Base-by-base conservation (phyloP, 1,284 basidiomycete genomes). In the Melampsora allii-populina region DNA sequence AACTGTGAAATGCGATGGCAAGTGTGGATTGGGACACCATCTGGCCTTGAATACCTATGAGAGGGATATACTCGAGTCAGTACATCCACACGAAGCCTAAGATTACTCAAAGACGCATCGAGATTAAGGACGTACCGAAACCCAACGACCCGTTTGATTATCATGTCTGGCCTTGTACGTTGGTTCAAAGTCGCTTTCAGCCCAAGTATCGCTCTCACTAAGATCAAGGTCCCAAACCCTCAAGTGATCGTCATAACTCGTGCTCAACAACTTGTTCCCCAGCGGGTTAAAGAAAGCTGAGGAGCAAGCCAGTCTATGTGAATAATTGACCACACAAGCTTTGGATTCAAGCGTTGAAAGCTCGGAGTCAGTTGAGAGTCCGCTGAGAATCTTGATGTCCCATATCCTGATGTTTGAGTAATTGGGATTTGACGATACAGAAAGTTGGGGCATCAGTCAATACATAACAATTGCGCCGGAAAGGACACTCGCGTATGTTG, bases 61-160 rank as follows among this genome's bases (percentile, higher is more conserved):
- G 19, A 7, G 36, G 33, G 31, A 27, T 14, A 42, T 56, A 21
- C 17, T 5, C 24, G 19, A 53, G 48, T 19, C 48, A 53, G 17
- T n/a, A 19, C 17, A 24, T 53, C 21, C 14, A 17, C 46, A 50
- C 14, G 9, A 53, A 17, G 7, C 19, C n/a, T n/a, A n/a, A 50
- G 21, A 50, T n/a, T n/a, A n/a, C 24, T 1, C 9, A n/a, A 53
- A 53, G 17, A 19, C 48, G 7, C 36, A 36, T 53, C 7, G 48
- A n/a, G 29, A 19, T 21, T 29, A 4, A 21, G 9, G 48, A 56
- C 68, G 14, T 56, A 71, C 68, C 5, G 69, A 72, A 21, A 72
- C 63, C 69, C 69, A 72, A 24, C 69, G 61, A 56, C 69, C 69
- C 17, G 48, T 64, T 24, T 72, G 69, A 56, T 72, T 72, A 24